These are phyloP conservation scores for Peterozyma xylosa DNA, from an alignment of 805 yeast genomes.

Conservation along the genomic window DNA sequence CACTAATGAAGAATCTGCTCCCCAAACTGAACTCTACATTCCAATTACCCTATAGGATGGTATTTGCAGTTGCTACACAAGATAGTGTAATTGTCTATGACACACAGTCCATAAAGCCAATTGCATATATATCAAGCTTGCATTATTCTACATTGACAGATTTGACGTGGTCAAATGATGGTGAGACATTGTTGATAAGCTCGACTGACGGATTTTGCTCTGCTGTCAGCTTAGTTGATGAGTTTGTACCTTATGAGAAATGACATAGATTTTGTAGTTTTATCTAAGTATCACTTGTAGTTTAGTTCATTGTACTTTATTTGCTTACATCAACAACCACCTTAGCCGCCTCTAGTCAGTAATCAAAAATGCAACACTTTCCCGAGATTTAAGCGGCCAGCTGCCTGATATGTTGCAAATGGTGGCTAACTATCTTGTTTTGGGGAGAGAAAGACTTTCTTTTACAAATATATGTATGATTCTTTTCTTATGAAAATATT, in stretches of 20 bases:
- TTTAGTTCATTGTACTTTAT: no score
- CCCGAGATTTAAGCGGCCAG: no score
- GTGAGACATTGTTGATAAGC: conserved; percentile 59
- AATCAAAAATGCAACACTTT: no score
- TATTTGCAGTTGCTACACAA: conserved; percentile 90
- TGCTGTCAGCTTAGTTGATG: conserved; percentile 40
- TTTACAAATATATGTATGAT: no score
- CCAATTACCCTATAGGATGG: conserved; percentile 65
- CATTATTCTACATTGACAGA: conserved; percentile 91
- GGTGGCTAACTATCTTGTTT: no score
- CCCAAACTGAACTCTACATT: conserved; percentile 25
- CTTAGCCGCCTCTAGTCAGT: no score
- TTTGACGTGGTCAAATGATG: conserved; percentile 77
- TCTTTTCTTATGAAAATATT: no score
- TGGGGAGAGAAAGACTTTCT: no score
- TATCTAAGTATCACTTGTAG: no score
- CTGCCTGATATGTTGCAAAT: no score
- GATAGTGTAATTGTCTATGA: conserved; percentile 79
- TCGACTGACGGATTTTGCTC: conserved; percentile 95
- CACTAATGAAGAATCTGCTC: conserved; percentile 1
- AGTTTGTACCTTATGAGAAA: conserved; percentile 13
- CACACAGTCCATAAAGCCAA: conserved; percentile 60
- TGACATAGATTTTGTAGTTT: not conserved
- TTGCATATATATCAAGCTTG: conserved; percentile 69
- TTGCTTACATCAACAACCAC: no score